phyloP scores from a whole-genome alignment of 495 filamentous ascomycete species.

The Xylaria castorea region DNA sequence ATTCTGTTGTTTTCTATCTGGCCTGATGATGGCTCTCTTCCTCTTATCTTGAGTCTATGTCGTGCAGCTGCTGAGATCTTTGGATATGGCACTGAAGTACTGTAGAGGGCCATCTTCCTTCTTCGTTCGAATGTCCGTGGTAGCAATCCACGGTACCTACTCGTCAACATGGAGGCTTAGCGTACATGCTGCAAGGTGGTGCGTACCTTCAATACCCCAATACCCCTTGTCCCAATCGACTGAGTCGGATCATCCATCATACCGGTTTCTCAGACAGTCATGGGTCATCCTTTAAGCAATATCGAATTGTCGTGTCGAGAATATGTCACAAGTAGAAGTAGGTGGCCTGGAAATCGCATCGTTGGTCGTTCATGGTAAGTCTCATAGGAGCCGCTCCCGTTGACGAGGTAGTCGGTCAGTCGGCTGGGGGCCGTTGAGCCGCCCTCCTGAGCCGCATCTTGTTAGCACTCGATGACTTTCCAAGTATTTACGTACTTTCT shows the following conservation, averaged over 20 bases:
- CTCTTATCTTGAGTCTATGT: background rate
- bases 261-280: constrained; percentile 28
- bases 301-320: background rate
- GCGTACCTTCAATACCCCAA: constrained; percentile 20
- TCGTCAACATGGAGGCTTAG: constrained; percentile 23
- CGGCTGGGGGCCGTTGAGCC: constrained; percentile 40
- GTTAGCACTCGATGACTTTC: constrained; percentile 37
- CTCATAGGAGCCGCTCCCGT: constrained; percentile 41
- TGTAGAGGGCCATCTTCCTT: background rate
- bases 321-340: background rate
- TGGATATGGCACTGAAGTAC: background rate
- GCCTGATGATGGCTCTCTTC: background rate
- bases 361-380: constrained; percentile 23
- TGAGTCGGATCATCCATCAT: constrained; percentile 24
- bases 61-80: background rate
- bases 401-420: constrained; percentile 35
- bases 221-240: constrained; percentile 27
- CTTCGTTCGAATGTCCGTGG: constrained; percentile 3
- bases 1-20: background rate
- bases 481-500: constrained; percentile 9
- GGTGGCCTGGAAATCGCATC: background rate
- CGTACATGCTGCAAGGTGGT: constrained; percentile 12
- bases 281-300: constrained; percentile 11
- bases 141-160: background rate
- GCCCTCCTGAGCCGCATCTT: constrained; percentile 44